These are phyloP conservation scores for Botrytis paeoniae DNA, from an alignment of 2,329 filamentous ascomycete species.

Conservation along the genomic window DNA sequence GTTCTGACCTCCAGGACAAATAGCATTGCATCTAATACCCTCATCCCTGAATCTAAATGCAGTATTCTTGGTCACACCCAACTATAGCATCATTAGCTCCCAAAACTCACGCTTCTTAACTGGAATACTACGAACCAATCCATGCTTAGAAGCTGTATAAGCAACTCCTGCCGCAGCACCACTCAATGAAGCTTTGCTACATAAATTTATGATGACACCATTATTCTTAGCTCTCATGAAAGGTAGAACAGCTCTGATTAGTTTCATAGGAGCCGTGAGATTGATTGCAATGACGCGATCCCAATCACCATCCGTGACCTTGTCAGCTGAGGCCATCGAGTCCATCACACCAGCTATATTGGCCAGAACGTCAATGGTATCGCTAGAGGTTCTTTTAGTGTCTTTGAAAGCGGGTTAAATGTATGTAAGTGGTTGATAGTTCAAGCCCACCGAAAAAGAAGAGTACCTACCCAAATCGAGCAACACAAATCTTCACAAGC, in stretches of 20 bases:
- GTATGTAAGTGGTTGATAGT: not conserved
- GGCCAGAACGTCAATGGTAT: constrained; percentile 43
- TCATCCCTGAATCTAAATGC: constrained; percentile 46
- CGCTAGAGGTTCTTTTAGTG: constrained; percentile 20
- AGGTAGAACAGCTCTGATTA: constrained; percentile 46
- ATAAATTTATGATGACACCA: constrained; percentile 45
- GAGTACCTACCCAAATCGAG: constrained; percentile 31
- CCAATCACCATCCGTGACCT: constrained; percentile 42
- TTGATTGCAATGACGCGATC: constrained; percentile 44
- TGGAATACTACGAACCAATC: constrained; percentile 34
- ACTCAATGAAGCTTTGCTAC: constrained; percentile 39
- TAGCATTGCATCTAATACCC: constrained; percentile 46
- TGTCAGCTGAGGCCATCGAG: constrained; percentile 42
- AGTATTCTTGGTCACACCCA: constrained; percentile 48
- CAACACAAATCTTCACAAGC: constrained; percentile 36
- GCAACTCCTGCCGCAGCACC: constrained; percentile 44
- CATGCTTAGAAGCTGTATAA: constrained; percentile 47
- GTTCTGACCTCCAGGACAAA: constrained; percentile 41
- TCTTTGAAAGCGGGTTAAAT: not conserved
- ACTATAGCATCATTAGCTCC: constrained; percentile 26
- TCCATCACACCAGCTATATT: constrained; percentile 48
- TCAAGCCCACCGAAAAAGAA: not conserved
- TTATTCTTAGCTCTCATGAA: constrained; percentile 42
- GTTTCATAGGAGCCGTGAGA: constrained; percentile 43
- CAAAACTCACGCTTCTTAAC: not conserved